phyloP scores from a whole-genome alignment of 2,329 filamentous ascomycete genomes.

The Fusarium bulbicola region DNA sequence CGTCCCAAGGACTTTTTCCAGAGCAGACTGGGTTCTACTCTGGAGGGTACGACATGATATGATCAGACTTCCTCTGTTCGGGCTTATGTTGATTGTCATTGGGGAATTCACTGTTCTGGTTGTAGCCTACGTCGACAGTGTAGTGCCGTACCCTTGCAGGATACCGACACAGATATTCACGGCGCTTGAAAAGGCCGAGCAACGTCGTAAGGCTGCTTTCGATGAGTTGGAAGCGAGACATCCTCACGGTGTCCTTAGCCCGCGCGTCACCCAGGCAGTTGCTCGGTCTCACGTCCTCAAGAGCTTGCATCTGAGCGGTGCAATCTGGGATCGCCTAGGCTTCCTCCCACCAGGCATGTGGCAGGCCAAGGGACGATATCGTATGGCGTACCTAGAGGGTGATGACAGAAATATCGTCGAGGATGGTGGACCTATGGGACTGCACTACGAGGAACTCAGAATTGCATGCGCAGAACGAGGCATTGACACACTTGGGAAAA shows the following conservation, averaged over 20 bases:
- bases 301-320: slow-evolving; percentile 56
- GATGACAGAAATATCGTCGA: slow-evolving; percentile 76
- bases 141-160: slow-evolving; percentile 84
- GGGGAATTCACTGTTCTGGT: slow-evolving; percentile 89
- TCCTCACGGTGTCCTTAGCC: slow-evolving; percentile 49
- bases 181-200: slow-evolving; percentile 64
- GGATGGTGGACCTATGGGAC: slow-evolving; percentile 64
- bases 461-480: slow-evolving; percentile 78
- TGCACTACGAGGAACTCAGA: slow-evolving; percentile 71
- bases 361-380: slow-evolving; percentile 59
- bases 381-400: slow-evolving; percentile 69
- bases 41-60: slow-evolving; percentile 76
- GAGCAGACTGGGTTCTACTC: slow-evolving; percentile 76
- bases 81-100: slow-evolving; percentile 76
- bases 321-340: slow-evolving; percentile 61
- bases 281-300: slow-evolving; percentile 53
- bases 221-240: slow-evolving; percentile 49
- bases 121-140: slow-evolving; percentile 72
- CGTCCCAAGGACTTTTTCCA: slow-evolving; percentile 55
- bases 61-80: slow-evolving; percentile 81
- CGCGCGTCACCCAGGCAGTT: slow-evolving; percentile 42
- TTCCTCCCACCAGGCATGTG: slow-evolving; percentile 62
- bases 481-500: slow-evolving; percentile 64
- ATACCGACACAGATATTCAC: slow-evolving; percentile 77
- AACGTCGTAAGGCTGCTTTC: slow-evolving; percentile 60